Base-by-base conservation (phyloP, 148 eudicot genomes). In the Pouteria glomerata region DNA sequence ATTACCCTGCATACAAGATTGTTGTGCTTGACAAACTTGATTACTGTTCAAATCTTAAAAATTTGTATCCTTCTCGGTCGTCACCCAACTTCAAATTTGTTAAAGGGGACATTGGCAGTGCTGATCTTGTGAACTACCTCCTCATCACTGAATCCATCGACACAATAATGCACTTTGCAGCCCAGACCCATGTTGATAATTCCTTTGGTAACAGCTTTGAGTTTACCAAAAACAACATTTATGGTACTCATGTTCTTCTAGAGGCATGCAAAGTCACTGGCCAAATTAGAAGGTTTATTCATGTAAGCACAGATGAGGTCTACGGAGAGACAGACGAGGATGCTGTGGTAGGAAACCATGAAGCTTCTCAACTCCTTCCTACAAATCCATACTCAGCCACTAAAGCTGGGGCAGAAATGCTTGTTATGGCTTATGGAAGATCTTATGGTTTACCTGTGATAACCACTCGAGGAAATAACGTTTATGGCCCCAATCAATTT, bases 21-120 rank as follows among this genome's bases (percentile, higher is more conserved):
- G 88, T 87, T 52, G 88, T 87, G 51, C 89, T 87, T 35, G 91
- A 87, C 78, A 87, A 87, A 57, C 91, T 87, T 69, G 91, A 87
- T 69, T 87, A 87, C 70, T 87, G 91, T 66, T 87, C 91, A 37
- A 85, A 71, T 77, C 82, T 87, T 52, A 87, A 85, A 72, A 87
- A 87, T 72, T 82, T 87, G 52, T 50, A 63, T 21, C 91, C 91
- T 68, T 87, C 89, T n/a, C 75, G 64, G 47, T 82, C 83, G 2
- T 82, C 88, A 57, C 85, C 85, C 13, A 87, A 84, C 67, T 82
- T 87, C 76, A 87, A 87, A 82, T 87, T 87, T 74, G 91, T 87
- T 13, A 83, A 81, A 82, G 91, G 91, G 26, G 91, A 87, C 73
- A 87, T 87, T 24, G 91, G 75, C 11, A 87, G 91, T 57, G 87